Evolutionary conservation across 352 stramenopile species (phyloP), one percentile per base, ranked within the genome.

Genomic region (Phytopythium montanum): DNA sequence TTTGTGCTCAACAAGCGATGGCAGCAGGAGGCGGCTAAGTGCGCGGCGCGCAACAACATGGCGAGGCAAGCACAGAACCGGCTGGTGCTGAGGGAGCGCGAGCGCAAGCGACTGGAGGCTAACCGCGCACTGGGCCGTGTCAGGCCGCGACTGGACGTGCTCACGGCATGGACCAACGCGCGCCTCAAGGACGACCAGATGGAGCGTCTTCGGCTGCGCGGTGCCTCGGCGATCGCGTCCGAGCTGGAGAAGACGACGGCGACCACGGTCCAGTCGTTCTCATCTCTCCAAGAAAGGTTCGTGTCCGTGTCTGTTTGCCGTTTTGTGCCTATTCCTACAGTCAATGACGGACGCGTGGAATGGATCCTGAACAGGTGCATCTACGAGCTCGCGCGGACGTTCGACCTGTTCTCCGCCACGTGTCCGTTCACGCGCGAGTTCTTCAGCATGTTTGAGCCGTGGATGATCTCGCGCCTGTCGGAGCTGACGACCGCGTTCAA

Each of bases 121-220:
- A 66, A 69, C 51, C 42, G 44, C 42, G 60, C 72, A 65, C 45
- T 59, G 50, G 70, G 79, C 68, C 78, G 80, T 69, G 80, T 75
- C 71, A 88, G 77, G 74, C 76, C 86, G 53, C 76, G 79, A 12
- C 68, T 90, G 19, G 78, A 92, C 60, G 79, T 89, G 4, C 67
- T 92, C 41, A 74, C 75, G 61, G 75, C 76, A 29, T 81, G 85
- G 63, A 89, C 87, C 61, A 80, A 88, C 33, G 80, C 80, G 31
- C 78, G 82, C 25, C 64, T 90, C 3, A 87, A 88, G 59, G 82
- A 92, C 62, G 82, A 92, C 62, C 70, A 87, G 56, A 81, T 87
- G 25, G 82, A 92, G 63, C 79, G 75, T 45, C 76, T 82, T 42
- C 87, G 87, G 62, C 72, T 72, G 28, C 72, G 86, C 42, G 78